Evolutionary conservation across 2,329 filamentous ascomycete species (phyloP), one percentile per base, ranked within the genome.

Genomic region (Coniella lustricola): DNA sequence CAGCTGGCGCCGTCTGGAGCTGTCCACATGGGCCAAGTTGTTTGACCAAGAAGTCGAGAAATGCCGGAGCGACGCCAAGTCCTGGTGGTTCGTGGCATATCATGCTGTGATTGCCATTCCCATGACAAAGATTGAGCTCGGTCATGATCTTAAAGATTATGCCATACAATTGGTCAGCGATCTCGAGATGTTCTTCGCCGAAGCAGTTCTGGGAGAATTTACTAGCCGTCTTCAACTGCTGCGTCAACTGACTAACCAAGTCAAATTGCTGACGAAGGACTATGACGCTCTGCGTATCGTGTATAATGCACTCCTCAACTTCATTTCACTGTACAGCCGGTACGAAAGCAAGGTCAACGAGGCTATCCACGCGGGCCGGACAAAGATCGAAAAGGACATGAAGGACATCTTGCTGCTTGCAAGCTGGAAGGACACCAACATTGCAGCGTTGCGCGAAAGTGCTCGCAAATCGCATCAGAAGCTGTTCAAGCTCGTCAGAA

Each of bases 371-470:
- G 79, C 79, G 38, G 86, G 84, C n/a, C 81, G 89, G 48, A 70
- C 74, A 7, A 74, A 77, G 0, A 75, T 97, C n/a, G 91, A 97
- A 64, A 95, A 90, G 66, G 82, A 89, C 49, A 88, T 97, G 76
- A 91, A 86, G 62, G 87, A 97, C 57, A 83, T 96, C n/a, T 77
- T 98, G 14, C 81, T 95, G 45, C 72, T 98, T 58, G 90, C 90
- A 7, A 96, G 90, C 65, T 98, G 94, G 94, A 96, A 95, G 64
- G 93, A 98, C 58, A 95, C 88, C 18, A 98, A 97, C 60, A 94
- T 98, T 53, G 84, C 85, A 41, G 87, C 89, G 1, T 71, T 98
- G 14, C 81, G 84, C 56, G 90, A 96, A 61, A 97, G 91, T 64
- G 90, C 93, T 1, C 84, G 85, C 58, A 85, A 84, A 52, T 96